Conservation (phyloP, 2,329 filamentous ascomycete genomes). For the Ambrosiella beaveri region DNA sequence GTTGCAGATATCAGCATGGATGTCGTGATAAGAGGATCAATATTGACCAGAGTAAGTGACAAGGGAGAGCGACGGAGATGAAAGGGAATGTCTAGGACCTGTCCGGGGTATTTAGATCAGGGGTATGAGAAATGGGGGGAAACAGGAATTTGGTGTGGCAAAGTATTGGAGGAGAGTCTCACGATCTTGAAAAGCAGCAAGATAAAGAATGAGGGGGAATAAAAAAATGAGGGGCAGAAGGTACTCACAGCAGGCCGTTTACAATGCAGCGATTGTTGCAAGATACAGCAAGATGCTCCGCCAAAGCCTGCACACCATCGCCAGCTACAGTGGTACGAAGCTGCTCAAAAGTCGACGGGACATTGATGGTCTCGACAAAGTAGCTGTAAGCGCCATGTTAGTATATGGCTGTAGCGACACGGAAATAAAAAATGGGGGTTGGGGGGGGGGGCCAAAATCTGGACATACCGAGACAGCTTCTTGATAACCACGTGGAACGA, state of each 20-base stretch:
- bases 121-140: neutral
- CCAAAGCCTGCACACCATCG: slow-evolving; percentile 37
- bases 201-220: too few relatives aligned
- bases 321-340: slow-evolving; percentile 49
- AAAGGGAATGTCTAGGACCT: slow-evolving; percentile 1
- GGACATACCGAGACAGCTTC: slow-evolving; percentile 43
- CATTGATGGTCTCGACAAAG: slow-evolving; percentile 42
- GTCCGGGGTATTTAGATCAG: neutral
- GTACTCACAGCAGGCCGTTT: slow-evolving; percentile 52
- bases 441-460: neutral
- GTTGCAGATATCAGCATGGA: neutral
- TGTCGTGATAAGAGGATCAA: slow-evolving; percentile 3
- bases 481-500: slow-evolving; percentile 34
- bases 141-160: neutral
- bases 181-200: too few relatives aligned
- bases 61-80: neutral
- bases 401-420: neutral
- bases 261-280: slow-evolving; percentile 55
- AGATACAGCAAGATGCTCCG: slow-evolving; percentile 43
- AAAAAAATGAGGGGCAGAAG: too few relatives aligned
- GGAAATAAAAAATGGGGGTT: neutral
- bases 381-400: slow-evolving; percentile 28
- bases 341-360: slow-evolving; percentile 58
- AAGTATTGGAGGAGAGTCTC: too few relatives aligned
- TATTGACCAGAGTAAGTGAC: slow-evolving; percentile 5